Evolutionary conservation across 1,139 yeast species (phyloP), one percentile per base, ranked within the genome.

Genomic region (Yamadazyma sp.): DNA sequence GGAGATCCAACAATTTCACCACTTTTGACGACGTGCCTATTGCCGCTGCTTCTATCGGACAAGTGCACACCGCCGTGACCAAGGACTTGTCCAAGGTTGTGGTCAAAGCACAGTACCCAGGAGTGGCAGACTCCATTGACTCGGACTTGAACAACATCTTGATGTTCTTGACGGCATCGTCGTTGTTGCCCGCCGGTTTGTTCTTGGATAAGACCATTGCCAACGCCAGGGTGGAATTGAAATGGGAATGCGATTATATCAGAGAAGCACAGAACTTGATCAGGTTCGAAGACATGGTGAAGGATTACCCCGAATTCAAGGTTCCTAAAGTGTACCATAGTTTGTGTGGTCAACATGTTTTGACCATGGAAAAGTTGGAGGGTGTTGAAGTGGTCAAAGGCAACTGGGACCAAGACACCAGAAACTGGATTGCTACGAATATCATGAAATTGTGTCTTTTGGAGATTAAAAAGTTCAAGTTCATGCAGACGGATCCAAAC

Each of bases 401-500:
- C 12, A 69, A 81, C 42, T 81, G 88, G 80, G 72, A 73, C 46
- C 96, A 88, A 62, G 79, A 76, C 14, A 79, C 86, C 14, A 83
- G 77, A 46, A 73, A 91, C 62, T 84, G 85, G 79, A 83, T 92
- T 44, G 95, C 96, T 10, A 78, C 88, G 7, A 77, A 84, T 53
- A 82, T 92, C 44, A 86, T 94, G 96, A 76, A 88, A 48, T 72
- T 92, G 35, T 89, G 97, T 55, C 69, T 92, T 37, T 69, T 78
- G 51, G 99, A 92, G 62, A 85, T 94, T 56, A 88, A 88, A 24
- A 70, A 78, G 51, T 91, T 85, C 69, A 78, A 77, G 54, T 92
- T 85, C 64, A 92, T 92, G 99, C 99, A 92, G 65, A 91, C 98
- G 1, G 99, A 92, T 64, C 99, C 99, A 35, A 92, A 92, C 64